Evolutionary conservation across 805 yeast genomes (phyloP), one percentile per base, ranked within the genome.

Genomic region (Komagataella pastoris): DNA sequence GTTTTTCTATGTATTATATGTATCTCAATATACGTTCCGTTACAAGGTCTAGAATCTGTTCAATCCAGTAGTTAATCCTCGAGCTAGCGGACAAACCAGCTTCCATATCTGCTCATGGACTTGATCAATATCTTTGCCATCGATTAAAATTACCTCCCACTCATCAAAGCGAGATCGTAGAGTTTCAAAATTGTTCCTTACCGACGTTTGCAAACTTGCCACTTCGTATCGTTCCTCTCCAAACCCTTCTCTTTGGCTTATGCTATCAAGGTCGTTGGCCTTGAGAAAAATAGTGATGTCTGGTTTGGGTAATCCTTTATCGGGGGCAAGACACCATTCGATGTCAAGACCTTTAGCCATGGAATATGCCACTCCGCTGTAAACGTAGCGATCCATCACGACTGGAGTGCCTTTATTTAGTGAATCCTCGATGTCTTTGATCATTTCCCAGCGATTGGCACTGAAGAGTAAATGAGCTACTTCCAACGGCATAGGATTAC

Each of bases 151-250:
- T 44, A 78, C 65, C 10, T 61, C 60, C 72, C 84, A 74, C 2
- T 63, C 57, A 6, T 52, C 47, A 46, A 83, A 69, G 18, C 63
- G 55, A 30, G 14, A 4, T 10, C 14, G 5, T 30, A 30, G 14
- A 3, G 3, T 8, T 51, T 73, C 68, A 61, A 90, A 93, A 54
- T 80, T 71, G 7, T 59, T 47, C 54, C 80, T 77, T 3, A 93
- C 99, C 44, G 69, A 70, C n/a, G 67, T 64, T 62, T 93, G 99
- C 61, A 93, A 85, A 49, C 75, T 80, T 3, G 65, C 63, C 24
- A 74, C 76, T 64, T 93, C 99, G 66, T 93, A 93, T 51, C 97
- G 70, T 65, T 93, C 99, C n/a, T 81, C 85, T 12, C 99, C 99
- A 71, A 85, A 93, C 1, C 95, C 95, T 8, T 79, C 80, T 52